phyloP scores from a whole-genome alignment of 192 early-diverging fungal genomes.

The Coemansia sp. region DNA sequence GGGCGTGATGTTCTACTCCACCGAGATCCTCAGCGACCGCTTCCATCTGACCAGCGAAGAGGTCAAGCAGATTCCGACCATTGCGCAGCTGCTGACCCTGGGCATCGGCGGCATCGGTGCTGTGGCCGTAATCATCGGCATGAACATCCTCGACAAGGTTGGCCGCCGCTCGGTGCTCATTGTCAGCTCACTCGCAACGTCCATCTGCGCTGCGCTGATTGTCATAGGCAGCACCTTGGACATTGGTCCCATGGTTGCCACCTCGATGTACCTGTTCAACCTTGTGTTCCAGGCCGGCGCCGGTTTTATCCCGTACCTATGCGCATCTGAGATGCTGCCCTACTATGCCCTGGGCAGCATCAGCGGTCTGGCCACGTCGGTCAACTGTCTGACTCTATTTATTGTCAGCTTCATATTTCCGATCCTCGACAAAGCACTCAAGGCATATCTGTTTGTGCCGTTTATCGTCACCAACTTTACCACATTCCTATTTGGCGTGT shows the following conservation, averaged over 20 bases:
- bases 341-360: slow-evolving; percentile 65
- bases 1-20: slow-evolving; percentile 85
- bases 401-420: slow-evolving; percentile 63
- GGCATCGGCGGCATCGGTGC: slow-evolving; percentile 73
- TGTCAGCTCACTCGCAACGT: slow-evolving; percentile 58
- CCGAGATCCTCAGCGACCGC: slow-evolving; percentile 63
- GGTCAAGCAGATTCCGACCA: slow-evolving; percentile 54
- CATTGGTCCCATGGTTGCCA: slow-evolving; percentile 55
- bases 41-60: slow-evolving; percentile 42
- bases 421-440: slow-evolving; percentile 49
- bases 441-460: slow-evolving; percentile 63
- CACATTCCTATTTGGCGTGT: slow-evolving; percentile 42
- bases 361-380: slow-evolving; percentile 59
- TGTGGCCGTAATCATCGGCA: slow-evolving; percentile 72
- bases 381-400: slow-evolving; percentile 69
- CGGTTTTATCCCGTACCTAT: slow-evolving; percentile 84
- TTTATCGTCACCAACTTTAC: slow-evolving; percentile 56
- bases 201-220: slow-evolving; percentile 59
- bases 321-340: slow-evolving; percentile 73
- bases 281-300: slow-evolving; percentile 84
- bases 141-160: slow-evolving; percentile 69
- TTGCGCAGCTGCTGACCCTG: slow-evolving; percentile 72
- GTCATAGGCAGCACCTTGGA: slow-evolving; percentile 62
- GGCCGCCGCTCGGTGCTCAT: slow-evolving; percentile 67
- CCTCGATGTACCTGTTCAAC: slow-evolving; percentile 65